Evolutionary conservation across 1,284 basidiomycete genomes (phyloP), one percentile per base, ranked within the genome.

Genomic region (Puccinia triticina): DNA sequence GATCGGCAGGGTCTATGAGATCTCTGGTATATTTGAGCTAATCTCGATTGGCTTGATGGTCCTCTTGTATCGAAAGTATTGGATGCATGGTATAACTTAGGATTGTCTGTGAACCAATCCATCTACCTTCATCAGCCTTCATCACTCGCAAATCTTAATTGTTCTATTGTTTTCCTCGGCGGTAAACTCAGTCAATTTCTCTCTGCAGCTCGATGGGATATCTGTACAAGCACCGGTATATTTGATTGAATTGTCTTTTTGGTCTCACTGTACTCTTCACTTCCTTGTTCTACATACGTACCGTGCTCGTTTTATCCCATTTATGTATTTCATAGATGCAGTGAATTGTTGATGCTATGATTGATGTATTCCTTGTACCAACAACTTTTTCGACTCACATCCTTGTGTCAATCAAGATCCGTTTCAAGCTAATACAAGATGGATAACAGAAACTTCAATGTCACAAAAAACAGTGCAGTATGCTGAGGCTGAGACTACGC

Each of bases 41-140:
- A 26, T n/a, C 16, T 48, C 43, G 48, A 72, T 72, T 11, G 3
- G 21, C n/a, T 50, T 72, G 46, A 72, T 72, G 69, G 29, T 48
- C 29, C 10, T 72, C 29, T 72, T 72, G 48, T 72, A 72, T 53
- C 69, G 48, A 26, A 72, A 72, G 48, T 72, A 72, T 72, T 72
- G 69, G 69, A 26, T 66, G 5, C 64, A 40, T 26, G 37, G 64
- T 16, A 43, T 66, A 4, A 18, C 64, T 23, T 66, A 72, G 48
- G 48, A 43, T 72, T 66, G 26, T 57, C 55, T 11, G 26, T n/a
- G n/a, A n/a, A 26, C 26, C 3, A n/a, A 57, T 57, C n/a, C 26
- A 7, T 26, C n/a, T 57, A 14, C n/a, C 7, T 26, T 21, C n/a
- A 57, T 57, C 26, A 10, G n/a, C n/a, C 7, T 26, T 21, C n/a